A percentile compares a stretch with the other conserved stretches of the same genome.
These are phyloP conservation scores for Penicillium turbatum DNA, from an alignment of 495 filamentous ascomycete genomes.

Conservation along the genomic window DNA sequence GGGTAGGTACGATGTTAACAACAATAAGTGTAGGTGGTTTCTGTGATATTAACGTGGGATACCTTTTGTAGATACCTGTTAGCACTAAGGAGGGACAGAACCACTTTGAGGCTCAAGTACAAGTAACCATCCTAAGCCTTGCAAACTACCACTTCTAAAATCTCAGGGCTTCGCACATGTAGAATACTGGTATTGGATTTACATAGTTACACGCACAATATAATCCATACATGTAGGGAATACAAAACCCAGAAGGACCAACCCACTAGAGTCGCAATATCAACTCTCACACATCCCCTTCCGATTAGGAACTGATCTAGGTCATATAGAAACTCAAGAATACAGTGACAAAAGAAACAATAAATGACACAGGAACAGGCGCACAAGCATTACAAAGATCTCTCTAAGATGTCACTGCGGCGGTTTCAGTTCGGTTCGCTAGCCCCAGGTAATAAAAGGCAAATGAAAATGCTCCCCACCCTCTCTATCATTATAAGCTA, in stretches of 20 bases:
- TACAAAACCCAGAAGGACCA: background rate
- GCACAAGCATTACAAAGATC: slow-evolving; percentile 14
- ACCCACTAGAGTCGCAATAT: background rate
- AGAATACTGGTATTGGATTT: too few species aligned
- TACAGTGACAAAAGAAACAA: slow-evolving; percentile 37
- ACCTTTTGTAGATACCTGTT: too few species aligned
- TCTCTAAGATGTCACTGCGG: slow-evolving; percentile 17
- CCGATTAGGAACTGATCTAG: slow-evolving; percentile 34
- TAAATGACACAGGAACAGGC: slow-evolving; percentile 33
- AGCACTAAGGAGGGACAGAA: too few species aligned
- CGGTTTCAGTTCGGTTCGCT: slow-evolving; percentile 5
- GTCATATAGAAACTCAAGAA: slow-evolving; percentile 32
- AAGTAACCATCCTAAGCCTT: too few species aligned
- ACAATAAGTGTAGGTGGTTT: too few species aligned
- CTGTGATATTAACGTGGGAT: too few species aligned
- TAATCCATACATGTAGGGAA: background rate
- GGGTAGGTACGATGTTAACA: too few species aligned
- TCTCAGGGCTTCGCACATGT: too few species aligned
- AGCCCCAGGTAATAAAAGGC: slow-evolving; percentile 12
- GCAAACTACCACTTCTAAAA: too few species aligned
- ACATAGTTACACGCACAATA: background rate
- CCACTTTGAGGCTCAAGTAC: too few species aligned
- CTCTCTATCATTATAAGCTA: slow-evolving; percentile 5
- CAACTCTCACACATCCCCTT: slow-evolving; percentile 12
- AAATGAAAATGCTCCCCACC: slow-evolving; percentile 14